Base-by-base conservation (phyloP, 345 rosid genomes). In the Citrus medica region DNA sequence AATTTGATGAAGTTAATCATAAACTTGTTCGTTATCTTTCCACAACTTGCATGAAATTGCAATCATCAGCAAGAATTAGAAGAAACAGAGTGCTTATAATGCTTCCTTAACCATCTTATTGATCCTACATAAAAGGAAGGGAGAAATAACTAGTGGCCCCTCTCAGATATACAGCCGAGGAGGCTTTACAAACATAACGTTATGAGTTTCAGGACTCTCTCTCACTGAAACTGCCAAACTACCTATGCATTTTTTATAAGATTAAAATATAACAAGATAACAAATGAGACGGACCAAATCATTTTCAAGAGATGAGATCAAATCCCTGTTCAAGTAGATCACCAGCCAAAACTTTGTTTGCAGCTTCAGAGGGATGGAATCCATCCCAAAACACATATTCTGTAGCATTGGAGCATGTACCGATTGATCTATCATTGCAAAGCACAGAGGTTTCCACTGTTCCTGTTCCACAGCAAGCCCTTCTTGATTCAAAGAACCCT, bases 321-420 rank as follows among this genome's bases (percentile, higher is more conserved):
- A 63, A 63, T 63, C 67, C 67, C 33, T 63, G 67, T 28, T 63
- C 67, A 6, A 28, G 37, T 63, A 63, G 38, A 2, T 28, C 21
- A 30, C 67, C 67, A 30, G 67, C 67, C 27, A 73, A 56, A 19
- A 86, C 80, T 84, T 84, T 79, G 83, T 93, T 92, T 59, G 94
- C 90, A 25, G 97, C 92, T 91, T 95, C 93, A 7, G 99, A 84
- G 72, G 98, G 96, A 87, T 95, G 98, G 85, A 92, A 95, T 76
- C 95, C 98, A 74, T 95, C 99, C 97, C 99, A 93, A 74, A 95
- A 95, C 78, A 95, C 92, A 75, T 92, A 95, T 24, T 78, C 79
- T 73, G 94, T 90, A 48, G 99, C 97, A 83, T 93, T 92, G 76
- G 89, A 66, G 87, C 97, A 95, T 73, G 97, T 93, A 42, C 95